Conservation (phyloP, 23 red algal genomes). For the Gracilaria gracilis region DNA sequence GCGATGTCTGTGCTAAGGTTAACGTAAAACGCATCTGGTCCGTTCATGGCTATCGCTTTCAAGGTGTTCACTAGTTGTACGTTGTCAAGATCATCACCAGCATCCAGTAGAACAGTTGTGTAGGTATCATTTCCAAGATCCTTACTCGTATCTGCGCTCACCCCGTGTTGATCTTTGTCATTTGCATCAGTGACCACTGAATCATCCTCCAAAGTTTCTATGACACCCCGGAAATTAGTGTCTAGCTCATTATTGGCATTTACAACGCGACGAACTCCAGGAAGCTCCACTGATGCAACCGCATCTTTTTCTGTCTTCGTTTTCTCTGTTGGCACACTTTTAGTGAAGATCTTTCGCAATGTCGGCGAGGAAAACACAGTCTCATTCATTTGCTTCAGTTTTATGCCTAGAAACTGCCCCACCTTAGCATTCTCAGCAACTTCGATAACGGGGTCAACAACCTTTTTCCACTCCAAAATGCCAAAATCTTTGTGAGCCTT, state of each 20-base stretch:
- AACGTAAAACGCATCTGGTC: constrained; percentile 78
- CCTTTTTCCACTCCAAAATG: constrained; percentile 65
- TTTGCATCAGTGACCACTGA: constrained; percentile 56
- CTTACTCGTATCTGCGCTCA: background rate
- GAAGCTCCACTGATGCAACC: constrained; percentile 44
- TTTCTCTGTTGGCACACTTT: constrained; percentile 45
- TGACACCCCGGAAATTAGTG: constrained; percentile 20
- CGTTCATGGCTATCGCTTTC: constrained; percentile 57
- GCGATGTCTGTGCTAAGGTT: constrained; percentile 64
- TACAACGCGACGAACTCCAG: constrained; percentile 27
- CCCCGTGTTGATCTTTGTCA: constrained; percentile 54
- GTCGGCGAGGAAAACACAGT: constrained; percentile 72
- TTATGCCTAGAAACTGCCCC: constrained; percentile 66
- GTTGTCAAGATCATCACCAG: constrained; percentile 76
- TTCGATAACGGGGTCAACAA: constrained; percentile 75
- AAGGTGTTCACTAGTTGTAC: constrained; percentile 68
- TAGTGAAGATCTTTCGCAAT: constrained; percentile 70
- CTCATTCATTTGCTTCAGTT: constrained; percentile 78
- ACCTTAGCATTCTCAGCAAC: constrained; percentile 82
- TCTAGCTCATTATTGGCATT: background rate
- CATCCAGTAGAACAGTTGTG: constrained; percentile 57
- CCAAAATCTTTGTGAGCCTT: constrained; percentile 75
- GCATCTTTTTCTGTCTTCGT: constrained; percentile 41
- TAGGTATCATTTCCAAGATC: constrained; percentile 18
- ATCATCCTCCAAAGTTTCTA: constrained; percentile 38